Percentiles rank a stretch among this genome's conserved stretches.
Evolutionary conservation across 2,329 filamentous ascomycete species (phyloP).

Genomic region (Chrysoporthe deuterocubensis): DNA sequence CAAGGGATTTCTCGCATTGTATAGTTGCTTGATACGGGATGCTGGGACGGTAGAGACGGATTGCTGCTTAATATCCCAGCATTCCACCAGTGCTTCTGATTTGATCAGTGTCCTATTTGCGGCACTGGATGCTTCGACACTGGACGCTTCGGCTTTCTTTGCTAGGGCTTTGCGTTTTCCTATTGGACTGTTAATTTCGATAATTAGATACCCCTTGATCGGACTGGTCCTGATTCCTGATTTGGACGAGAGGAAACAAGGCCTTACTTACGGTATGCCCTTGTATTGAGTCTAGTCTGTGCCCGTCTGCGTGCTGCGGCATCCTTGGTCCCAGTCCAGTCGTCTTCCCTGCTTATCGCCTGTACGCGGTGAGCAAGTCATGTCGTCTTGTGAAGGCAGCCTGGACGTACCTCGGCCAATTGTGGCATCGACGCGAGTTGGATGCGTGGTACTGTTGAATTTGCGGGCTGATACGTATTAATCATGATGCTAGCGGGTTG

Average conservation of each 20-base stretch:
- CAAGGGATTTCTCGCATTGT: conserved; percentile 38
- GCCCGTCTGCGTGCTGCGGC: conserved; percentile 44
- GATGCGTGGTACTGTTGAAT: conserved; percentile 32
- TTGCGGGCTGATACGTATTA: conserved; percentile 31
- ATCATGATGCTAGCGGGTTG: conserved; percentile 29
- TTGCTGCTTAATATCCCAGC: conserved; percentile 41
- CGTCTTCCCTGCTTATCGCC: conserved; percentile 45
- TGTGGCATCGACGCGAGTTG: conserved; percentile 42
- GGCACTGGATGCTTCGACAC: background rate
- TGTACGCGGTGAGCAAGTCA: conserved; percentile 38
- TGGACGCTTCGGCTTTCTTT: background rate
- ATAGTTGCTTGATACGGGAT: conserved; percentile 39
- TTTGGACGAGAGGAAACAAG: background rate
- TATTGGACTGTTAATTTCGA: background rate
- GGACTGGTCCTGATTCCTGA: background rate
- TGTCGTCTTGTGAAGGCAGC: conserved; percentile 11
- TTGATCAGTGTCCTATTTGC: background rate
- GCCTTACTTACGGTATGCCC: conserved; percentile 45
- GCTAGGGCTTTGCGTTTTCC: background rate
- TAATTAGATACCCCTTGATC: background rate
- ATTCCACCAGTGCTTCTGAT: conserved; percentile 39
- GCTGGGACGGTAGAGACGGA: conserved; percentile 38
- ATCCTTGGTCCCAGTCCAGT: conserved; percentile 52
- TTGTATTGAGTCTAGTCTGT: conserved; percentile 51
- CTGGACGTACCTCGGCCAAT: conserved; percentile 42